These are phyloP conservation scores for Solanum bukasovii DNA, from an alignment of 257 asterid species.

Conservation along the genomic window DNA sequence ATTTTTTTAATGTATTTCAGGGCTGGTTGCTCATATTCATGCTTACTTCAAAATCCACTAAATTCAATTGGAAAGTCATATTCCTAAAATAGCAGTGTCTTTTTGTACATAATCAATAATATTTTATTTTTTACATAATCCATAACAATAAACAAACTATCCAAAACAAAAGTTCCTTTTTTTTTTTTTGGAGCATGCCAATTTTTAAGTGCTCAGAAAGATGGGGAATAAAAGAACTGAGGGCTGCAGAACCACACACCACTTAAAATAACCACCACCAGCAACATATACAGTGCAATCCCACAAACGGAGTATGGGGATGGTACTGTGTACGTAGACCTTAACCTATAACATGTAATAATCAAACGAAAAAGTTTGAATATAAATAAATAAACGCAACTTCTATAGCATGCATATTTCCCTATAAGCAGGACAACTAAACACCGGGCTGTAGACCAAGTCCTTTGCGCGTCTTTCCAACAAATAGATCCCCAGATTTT, in stretches of 20 bases:
- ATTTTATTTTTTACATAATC: no score
- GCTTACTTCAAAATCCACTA: no score
- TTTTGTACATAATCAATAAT: no score
- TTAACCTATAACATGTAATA: not conserved
- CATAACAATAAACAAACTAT: no score
- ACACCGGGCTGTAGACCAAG: constrained; percentile 42
- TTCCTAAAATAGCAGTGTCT: no score
- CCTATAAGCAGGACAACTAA: not conserved
- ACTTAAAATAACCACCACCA: not conserved
- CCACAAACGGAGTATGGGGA: not conserved
- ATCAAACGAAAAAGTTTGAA: no score
- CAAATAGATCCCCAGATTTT: constrained; percentile 78
- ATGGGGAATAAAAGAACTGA: not conserved
- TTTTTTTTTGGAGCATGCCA: no score
- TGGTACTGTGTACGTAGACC: not conserved
- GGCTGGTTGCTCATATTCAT: no score
- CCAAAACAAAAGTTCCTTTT: no score
- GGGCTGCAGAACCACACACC: not conserved
- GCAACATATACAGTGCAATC: not conserved
- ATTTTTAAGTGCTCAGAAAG: no score
- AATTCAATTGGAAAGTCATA: no score
- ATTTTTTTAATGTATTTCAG: no score
- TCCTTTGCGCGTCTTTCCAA: constrained; percentile 39
- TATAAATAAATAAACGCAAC: not conserved
- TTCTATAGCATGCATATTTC: not conserved